These are phyloP conservation scores for Lachnum nothofagi DNA, from an alignment of 2,329 filamentous ascomycete genomes.

Conservation along the genomic window DNA sequence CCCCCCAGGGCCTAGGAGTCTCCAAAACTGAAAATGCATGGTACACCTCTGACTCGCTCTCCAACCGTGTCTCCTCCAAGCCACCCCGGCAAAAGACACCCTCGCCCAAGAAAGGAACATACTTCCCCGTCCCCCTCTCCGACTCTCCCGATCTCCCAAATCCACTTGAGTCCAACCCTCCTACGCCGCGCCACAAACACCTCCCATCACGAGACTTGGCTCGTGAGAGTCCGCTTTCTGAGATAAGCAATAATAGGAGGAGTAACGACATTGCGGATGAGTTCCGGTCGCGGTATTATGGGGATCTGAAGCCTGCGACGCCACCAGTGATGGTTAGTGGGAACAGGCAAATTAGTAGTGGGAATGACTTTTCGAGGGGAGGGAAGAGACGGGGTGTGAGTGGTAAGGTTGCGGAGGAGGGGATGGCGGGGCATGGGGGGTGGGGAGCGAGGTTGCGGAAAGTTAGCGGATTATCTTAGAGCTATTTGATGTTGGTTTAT, in stretches of 20 bases:
- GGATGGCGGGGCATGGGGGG: slow-evolving; percentile 33
- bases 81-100: slow-evolving; percentile 21
- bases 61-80: too few relatives aligned
- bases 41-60: slow-evolving; percentile 31
- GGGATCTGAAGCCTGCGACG: slow-evolving; percentile 49
- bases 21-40: slow-evolving; percentile 20
- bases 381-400: slow-evolving; percentile 56
- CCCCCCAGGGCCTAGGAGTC: slow-evolving; percentile 18
- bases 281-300: slow-evolving; percentile 55
- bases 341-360: slow-evolving; percentile 51
- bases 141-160: slow-evolving; percentile 41
- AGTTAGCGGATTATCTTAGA: slow-evolving; percentile 29
- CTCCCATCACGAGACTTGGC: slow-evolving; percentile 16
- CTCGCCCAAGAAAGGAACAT: slow-evolving; percentile 24
- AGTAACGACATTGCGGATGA: slow-evolving; percentile 40
- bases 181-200: slow-evolving; percentile 27
- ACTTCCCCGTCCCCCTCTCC: slow-evolving; percentile 35
- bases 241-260: slow-evolving; percentile 40
- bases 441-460: slow-evolving; percentile 37
- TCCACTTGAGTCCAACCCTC: slow-evolving; percentile 50
- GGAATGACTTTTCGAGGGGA: slow-evolving; percentile 46
- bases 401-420: slow-evolving; percentile 70
- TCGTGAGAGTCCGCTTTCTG: slow-evolving; percentile 40
- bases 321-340: slow-evolving; percentile 49
- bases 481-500: too few relatives aligned